Evolutionary conservation across 2,329 filamentous ascomycete genomes (phyloP), one percentile per base, ranked within the genome.

Genomic region (Canariomyces notabilis): DNA sequence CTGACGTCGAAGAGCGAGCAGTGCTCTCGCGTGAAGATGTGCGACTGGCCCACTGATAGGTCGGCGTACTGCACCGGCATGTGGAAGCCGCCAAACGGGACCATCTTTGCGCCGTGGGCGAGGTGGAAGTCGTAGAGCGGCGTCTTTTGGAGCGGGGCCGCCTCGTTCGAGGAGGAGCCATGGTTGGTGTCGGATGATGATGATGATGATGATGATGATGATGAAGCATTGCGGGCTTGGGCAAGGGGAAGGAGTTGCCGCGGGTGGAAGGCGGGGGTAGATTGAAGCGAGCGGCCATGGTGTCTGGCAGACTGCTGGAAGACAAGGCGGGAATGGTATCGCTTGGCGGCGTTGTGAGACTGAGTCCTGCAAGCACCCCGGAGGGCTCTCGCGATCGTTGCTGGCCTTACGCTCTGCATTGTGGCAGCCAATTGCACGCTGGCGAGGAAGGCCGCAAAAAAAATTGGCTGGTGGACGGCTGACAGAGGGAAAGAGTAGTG

Each of bases 1-100:
- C 85, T 85, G 44, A 97, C 93, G 67, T 98, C 93, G 63, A 98
- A 98, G 54, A 98, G 72, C 54, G 89, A 95, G 48, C 88, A 86
- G 67, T 90, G 86, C 58, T 82, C 77, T 44, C 93, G 82, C 14
- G 93, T 97, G 77, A 91, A 96, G 59, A 82, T 77, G 73, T 97
- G 93, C 42, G 89, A 95, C 51, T 89, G 87, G 56, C 80, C 76
- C 53, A 96, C 85, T 57, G 85, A 83, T 55, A 87, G 76, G 55
- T 82, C 79, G 26, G 76, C 69, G 72, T 97, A 98, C 67, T 93
- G 86, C 36, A 98, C 82, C 6, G 93, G 93, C 89, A 98, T 96
- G 58, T 80, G 75, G 71, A 84, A 95, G 56, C 89, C 89, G 53
- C 87, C 91, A 68, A 96, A 98, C n/a, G 89, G 87, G 40, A 96